These are phyloP conservation scores for Phytophthora sansomeana DNA, from an alignment of 352 stramenopile species.

Conservation along the genomic window DNA sequence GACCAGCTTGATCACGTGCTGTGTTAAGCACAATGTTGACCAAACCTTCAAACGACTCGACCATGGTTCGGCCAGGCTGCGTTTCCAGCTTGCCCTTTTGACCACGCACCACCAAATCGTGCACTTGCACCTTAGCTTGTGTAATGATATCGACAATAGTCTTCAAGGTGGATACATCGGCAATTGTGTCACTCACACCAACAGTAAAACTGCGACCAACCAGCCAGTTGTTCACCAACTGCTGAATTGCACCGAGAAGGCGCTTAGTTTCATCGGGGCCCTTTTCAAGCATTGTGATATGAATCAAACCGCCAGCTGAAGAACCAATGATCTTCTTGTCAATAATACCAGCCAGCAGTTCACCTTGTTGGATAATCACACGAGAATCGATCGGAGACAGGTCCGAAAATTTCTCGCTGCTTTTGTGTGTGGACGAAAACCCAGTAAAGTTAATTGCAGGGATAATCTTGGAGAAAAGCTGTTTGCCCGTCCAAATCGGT, in stretches of 20 bases:
- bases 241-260: slow-evolving; percentile 95
- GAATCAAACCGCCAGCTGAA: slow-evolving; percentile 96
- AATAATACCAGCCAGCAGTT: slow-evolving; percentile 98
- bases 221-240: slow-evolving; percentile 99
- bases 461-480: slow-evolving; percentile 97
- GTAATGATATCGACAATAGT: slow-evolving; percentile 99
- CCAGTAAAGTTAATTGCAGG: slow-evolving; percentile 97
- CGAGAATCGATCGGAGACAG: slow-evolving; percentile 96
- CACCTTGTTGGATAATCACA: slow-evolving; percentile 98
- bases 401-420: slow-evolving; percentile 88
- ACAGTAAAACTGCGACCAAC: slow-evolving; percentile 98
- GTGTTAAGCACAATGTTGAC: slow-evolving; percentile 97
- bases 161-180: slow-evolving; percentile 97
- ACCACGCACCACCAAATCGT: slow-evolving; percentile 96
- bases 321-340: slow-evolving; percentile 99
- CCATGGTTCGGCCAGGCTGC: slow-evolving; percentile 98
- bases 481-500: slow-evolving; percentile 98
- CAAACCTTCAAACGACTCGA: slow-evolving; percentile 98
- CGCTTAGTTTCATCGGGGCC: slow-evolving; percentile 90
- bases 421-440: slow-evolving; percentile 96
- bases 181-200: slow-evolving; percentile 98
- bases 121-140: slow-evolving; percentile 96
- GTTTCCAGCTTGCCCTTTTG: slow-evolving; percentile 98
- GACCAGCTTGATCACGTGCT: slow-evolving; percentile 85
- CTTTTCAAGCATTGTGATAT: slow-evolving; percentile 96